A percentile compares a stretch with the other conserved stretches of the same genome.
These are phyloP conservation scores for Tetrahymena malaccensis DNA, from an alignment of 73 alveolate genomes.

Conservation along the genomic window DNA sequence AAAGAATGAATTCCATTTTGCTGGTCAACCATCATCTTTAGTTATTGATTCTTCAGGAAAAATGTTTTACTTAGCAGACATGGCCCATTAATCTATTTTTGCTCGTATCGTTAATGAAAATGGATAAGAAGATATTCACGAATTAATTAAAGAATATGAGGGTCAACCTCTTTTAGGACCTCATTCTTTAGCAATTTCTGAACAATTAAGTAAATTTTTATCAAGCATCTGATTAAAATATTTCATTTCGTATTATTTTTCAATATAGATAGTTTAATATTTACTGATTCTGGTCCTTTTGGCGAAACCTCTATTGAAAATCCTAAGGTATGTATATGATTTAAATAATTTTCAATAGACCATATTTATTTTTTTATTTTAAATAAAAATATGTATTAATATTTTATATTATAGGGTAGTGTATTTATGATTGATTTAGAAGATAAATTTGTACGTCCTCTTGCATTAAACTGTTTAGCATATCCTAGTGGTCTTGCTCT, in stretches of 20 bases:
- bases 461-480: slow-evolving; percentile 66
- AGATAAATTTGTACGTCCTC: slow-evolving; percentile 66
- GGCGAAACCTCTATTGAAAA: slow-evolving; percentile 80
- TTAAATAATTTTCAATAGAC: too few species aligned
- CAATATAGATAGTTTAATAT: slow-evolving; percentile 52
- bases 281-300: slow-evolving; percentile 83
- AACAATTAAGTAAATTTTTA: slow-evolving; percentile 6
- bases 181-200: slow-evolving; percentile 69
- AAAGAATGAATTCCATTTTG: slow-evolving; percentile 7
- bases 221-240: background rate
- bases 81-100: slow-evolving; percentile 45
- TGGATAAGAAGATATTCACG: slow-evolving; percentile 28
- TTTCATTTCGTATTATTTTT: too few species aligned
- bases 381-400: too few species aligned
- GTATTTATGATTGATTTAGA: slow-evolving; percentile 75
- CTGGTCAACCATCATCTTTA: slow-evolving; percentile 26
- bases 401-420: slow-evolving; percentile 28
- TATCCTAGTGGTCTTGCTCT: slow-evolving; percentile 86
- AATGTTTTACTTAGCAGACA: slow-evolving; percentile 30
- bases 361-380: too few species aligned
- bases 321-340: slow-evolving; percentile 26
- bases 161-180: slow-evolving; percentile 97
- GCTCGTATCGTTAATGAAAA: slow-evolving; percentile 48
- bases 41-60: slow-evolving; percentile 11
- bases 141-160: slow-evolving; percentile 81